These are phyloP conservation scores for Fusarium siculi DNA, from an alignment of 2,329 filamentous ascomycete genomes.

Conservation along the genomic window DNA sequence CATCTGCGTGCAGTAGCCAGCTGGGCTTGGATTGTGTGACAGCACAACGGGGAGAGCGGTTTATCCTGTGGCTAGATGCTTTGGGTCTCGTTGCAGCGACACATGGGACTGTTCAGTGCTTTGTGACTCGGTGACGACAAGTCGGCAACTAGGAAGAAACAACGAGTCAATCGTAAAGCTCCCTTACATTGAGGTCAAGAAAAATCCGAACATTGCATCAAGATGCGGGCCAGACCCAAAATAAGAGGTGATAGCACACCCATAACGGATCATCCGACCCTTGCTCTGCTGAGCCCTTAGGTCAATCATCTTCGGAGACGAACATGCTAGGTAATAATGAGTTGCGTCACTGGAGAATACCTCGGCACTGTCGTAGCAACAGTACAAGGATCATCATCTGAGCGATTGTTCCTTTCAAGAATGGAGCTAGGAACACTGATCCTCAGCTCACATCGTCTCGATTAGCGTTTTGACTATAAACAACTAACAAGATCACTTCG, in stretches of 20 bases:
- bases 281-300: background rate
- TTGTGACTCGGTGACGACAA: background rate
- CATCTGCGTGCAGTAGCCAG: constrained; percentile 7
- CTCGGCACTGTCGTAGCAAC: background rate
- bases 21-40: background rate
- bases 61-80: background rate
- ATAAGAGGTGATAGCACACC: constrained; percentile 2
- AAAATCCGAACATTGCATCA: constrained; percentile 3
- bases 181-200: constrained; percentile 18
- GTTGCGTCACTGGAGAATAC: background rate
- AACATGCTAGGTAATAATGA: background rate
- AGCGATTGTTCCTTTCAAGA: background rate
- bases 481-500: background rate
- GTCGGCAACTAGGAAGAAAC: background rate
- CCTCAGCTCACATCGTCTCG: background rate
- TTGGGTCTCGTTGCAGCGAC: background rate
- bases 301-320: background rate
- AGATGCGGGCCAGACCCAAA: background rate
- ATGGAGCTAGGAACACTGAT: background rate
- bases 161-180: constrained; percentile 2
- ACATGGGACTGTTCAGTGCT: background rate
- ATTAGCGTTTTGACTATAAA: constrained; percentile 1
- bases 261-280: background rate
- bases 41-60: background rate
- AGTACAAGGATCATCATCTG: background rate